These are phyloP conservation scores for Diplotaxis tenuifolia DNA, from an alignment of 345 rosid species.

Conservation along the genomic window DNA sequence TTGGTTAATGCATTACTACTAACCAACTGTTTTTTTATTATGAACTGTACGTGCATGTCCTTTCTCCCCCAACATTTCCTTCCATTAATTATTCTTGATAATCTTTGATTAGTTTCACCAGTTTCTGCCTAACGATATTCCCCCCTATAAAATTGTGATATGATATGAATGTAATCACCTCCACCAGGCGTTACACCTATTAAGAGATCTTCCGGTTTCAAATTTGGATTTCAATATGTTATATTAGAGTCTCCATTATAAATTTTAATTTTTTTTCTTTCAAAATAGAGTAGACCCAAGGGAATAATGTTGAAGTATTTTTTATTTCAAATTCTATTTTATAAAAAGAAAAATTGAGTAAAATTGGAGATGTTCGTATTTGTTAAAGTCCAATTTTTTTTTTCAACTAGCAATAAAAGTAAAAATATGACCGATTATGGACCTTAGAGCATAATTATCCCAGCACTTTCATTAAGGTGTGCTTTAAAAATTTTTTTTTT, in stretches of 20 bases:
- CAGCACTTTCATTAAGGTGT: too few species aligned
- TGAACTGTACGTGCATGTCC: neutral
- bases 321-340: too few species aligned
- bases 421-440: too few species aligned
- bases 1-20: constrained; percentile 62
- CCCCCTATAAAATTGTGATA: constrained; percentile 43
- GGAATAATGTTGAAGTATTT: too few species aligned
- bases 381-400: too few species aligned
- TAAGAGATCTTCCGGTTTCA: constrained; percentile 47
- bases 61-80: constrained; percentile 2
- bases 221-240: constrained; percentile 51
- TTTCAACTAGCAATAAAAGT: constrained; percentile 28
- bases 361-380: too few species aligned
- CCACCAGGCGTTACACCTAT: constrained; percentile 66
- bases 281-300: too few species aligned
- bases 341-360: too few species aligned
- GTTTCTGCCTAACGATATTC: constrained; percentile 42
- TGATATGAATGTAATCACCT: constrained; percentile 39
- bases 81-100: constrained; percentile 41
- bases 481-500: too few species aligned
- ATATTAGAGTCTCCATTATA: too few species aligned
- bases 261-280: too few species aligned
- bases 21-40: neutral
- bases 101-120: constrained; percentile 41
- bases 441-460: too few species aligned